Conservation (phyloP, 306 rosid genomes). For the Oemleria cerasiformis region DNA sequence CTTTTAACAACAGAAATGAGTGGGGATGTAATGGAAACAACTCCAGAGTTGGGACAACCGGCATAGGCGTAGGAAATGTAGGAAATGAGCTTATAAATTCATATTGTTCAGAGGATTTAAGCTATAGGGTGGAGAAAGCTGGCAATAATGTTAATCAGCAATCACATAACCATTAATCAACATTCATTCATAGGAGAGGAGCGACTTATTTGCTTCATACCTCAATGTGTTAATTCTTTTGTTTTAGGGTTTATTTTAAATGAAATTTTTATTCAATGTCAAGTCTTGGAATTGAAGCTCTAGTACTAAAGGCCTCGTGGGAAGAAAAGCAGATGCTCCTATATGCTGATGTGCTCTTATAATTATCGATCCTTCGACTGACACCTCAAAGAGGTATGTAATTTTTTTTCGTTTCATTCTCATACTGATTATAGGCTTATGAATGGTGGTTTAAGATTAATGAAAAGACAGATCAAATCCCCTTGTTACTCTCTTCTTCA, state of each 20-base stretch:
- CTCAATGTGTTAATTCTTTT: slow-evolving; percentile 59
- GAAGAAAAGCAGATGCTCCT: slow-evolving; percentile 7
- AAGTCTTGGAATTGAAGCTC: slow-evolving; percentile 25
- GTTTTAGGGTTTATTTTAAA: slow-evolving; percentile 46
- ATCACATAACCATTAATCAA: slow-evolving; percentile 52
- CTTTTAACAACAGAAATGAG: slow-evolving; percentile 45
- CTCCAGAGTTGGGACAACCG: slow-evolving; percentile 35
- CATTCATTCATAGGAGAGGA: slow-evolving; percentile 55
- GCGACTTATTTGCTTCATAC: slow-evolving; percentile 41
- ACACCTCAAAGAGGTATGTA: slow-evolving; percentile 48
- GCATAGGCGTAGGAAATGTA: slow-evolving; percentile 51
- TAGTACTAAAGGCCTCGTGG: slow-evolving; percentile 9
- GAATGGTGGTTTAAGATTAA: neutral
- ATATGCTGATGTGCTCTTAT: slow-evolving; percentile 22
- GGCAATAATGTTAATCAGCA: slow-evolving; percentile 57
- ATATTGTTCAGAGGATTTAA: slow-evolving; percentile 56
- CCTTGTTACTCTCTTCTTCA: too few species aligned
- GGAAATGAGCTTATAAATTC: slow-evolving; percentile 44
- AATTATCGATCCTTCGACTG: slow-evolving; percentile 29
- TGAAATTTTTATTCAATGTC: slow-evolving; percentile 57
- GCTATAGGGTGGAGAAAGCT: slow-evolving; percentile 58
- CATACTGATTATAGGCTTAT: slow-evolving; percentile 23
- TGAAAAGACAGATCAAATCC: neutral
- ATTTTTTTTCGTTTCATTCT: slow-evolving; percentile 28
- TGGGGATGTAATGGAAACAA: slow-evolving; percentile 49